These are phyloP conservation scores for Hypoxylon sp. DNA, from an alignment of 2,329 filamentous ascomycete genomes.

Conservation along the genomic window DNA sequence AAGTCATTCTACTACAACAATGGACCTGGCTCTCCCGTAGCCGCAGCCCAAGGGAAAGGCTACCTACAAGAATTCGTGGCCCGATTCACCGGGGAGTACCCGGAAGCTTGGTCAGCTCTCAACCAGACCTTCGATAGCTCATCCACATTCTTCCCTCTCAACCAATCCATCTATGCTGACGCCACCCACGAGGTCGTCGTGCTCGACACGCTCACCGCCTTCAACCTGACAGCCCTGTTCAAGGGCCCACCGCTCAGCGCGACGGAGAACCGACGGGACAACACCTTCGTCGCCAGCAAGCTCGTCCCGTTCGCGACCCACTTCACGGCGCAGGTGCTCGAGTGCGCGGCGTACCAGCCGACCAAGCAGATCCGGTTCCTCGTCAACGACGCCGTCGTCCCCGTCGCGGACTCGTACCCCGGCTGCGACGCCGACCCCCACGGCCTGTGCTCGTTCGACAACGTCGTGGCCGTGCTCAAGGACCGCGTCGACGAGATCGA, in stretches of 20 bases:
- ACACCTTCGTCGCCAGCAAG: constrained; percentile 46
- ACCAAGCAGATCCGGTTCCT: constrained; percentile 48
- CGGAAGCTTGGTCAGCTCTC: constrained; percentile 42
- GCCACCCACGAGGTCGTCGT: constrained; percentile 54
- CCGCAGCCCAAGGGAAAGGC: constrained; percentile 46
- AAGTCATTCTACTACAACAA: constrained; percentile 47
- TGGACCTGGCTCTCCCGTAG: constrained; percentile 47
- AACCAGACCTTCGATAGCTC: constrained; percentile 51
- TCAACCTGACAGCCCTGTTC: constrained; percentile 47
- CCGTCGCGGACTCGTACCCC: constrained; percentile 41
- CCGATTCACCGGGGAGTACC: constrained; percentile 45
- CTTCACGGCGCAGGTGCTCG: constrained; percentile 47
- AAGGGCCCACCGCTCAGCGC: constrained; percentile 41
- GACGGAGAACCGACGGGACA: constrained; percentile 34
- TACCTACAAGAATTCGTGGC: constrained; percentile 48
- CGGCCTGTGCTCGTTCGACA: constrained; percentile 47
- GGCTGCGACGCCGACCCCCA: constrained; percentile 42
- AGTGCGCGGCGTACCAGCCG: constrained; percentile 45
- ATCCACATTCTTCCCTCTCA: constrained; percentile 53
- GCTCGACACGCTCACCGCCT: constrained; percentile 45
- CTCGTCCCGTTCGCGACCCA: constrained; percentile 47
- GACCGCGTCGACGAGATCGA: constrained; percentile 46
- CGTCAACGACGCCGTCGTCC: constrained; percentile 48
- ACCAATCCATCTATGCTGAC: constrained; percentile 54
- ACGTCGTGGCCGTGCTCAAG: constrained; percentile 43